These are phyloP conservation scores for Paramyrothecium roridum DNA, from an alignment of 2,329 filamentous ascomycete genomes.

Conservation along the genomic window DNA sequence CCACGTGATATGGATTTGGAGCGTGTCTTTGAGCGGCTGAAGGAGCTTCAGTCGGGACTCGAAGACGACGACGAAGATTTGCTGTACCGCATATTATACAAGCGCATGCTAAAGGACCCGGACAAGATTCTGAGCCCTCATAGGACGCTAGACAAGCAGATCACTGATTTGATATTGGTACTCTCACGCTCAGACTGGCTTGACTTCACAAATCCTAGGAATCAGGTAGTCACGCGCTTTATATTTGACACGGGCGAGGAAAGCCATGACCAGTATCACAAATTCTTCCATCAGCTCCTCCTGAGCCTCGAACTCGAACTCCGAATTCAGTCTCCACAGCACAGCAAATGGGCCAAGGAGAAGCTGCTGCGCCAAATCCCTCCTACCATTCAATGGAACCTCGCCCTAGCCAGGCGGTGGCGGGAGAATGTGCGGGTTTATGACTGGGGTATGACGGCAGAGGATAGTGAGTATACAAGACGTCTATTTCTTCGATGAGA, in stretches of 20 bases:
- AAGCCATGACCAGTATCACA: conserved; percentile 56
- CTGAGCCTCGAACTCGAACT: conserved; percentile 70
- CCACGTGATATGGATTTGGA: conserved; percentile 60
- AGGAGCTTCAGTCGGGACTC: conserved; percentile 53
- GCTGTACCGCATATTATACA: conserved; percentile 64
- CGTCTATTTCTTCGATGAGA: neutral
- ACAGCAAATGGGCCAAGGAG: conserved; percentile 61
- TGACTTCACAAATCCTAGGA: conserved; percentile 66
- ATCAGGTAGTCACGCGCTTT: conserved; percentile 72
- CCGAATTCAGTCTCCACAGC: conserved; percentile 61
- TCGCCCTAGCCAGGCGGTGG: conserved; percentile 73
- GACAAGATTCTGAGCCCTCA: conserved; percentile 60
- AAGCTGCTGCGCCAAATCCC: conserved; percentile 64
- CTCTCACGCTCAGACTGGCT: conserved; percentile 69
- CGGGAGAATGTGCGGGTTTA: conserved; percentile 67
- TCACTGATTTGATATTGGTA: conserved; percentile 67
- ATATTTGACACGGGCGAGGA: conserved; percentile 59
- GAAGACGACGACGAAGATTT: conserved; percentile 56
- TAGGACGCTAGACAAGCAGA: conserved; percentile 65
- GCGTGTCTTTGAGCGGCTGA: conserved; percentile 56
- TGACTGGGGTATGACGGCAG: conserved; percentile 49
- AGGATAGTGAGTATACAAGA: conserved; percentile 38
- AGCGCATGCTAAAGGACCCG: conserved; percentile 63
- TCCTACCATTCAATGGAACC: conserved; percentile 67
- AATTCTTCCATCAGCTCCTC: conserved; percentile 75